Base-by-base conservation (phyloP, 192 early-diverging fungal genomes). In the Paraglomus occultum region DNA sequence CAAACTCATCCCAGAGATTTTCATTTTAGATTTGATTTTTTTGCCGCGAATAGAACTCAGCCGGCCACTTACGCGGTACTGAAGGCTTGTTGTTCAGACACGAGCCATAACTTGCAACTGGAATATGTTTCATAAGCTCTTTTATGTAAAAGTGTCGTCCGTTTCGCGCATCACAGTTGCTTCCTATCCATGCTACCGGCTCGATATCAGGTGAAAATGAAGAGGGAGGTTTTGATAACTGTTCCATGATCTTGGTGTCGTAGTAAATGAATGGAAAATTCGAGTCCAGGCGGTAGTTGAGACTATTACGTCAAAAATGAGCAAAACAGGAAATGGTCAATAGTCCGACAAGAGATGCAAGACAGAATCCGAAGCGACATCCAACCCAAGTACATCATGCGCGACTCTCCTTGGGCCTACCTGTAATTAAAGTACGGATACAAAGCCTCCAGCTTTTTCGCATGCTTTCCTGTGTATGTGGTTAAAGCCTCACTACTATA, bases 171-270 rank as follows among this genome's bases (percentile, higher is more conserved):
- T 15, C 47, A 20, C 76, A 78, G 44, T 59, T 72, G 44, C 68
- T 71, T 15, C 67, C 72, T 40, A 78, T 55, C 76, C 73, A 78
- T 14, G 69, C 76, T 23, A 78, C 50, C 0, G 76, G 76, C 7
- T 65, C 76, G 44, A 17, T 39, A 39, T 60, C 44, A 14, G 23
- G 23, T 40, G 39, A 39, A 60, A 22, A 42, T 7, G 23, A 39
- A 14, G 58, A 39, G 17, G 58, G 49, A 15, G 49, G 17, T 17
- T 50, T 50, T 12, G 40, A 14, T 60, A 60, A 60, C 11, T 38
- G 23, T 60, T 60, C 8, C 38, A 39, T 60, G 9, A 60, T 22
- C 15, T 60, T 39, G 5, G n/a, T 23, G 7, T 38, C 58, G 10
- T 22, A 39, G 23, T 60, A 60, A 42, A 23, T 5, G 0, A 0